Base-by-base conservation (phyloP, 768 basidiomycete species). In the Imleria badia region DNA sequence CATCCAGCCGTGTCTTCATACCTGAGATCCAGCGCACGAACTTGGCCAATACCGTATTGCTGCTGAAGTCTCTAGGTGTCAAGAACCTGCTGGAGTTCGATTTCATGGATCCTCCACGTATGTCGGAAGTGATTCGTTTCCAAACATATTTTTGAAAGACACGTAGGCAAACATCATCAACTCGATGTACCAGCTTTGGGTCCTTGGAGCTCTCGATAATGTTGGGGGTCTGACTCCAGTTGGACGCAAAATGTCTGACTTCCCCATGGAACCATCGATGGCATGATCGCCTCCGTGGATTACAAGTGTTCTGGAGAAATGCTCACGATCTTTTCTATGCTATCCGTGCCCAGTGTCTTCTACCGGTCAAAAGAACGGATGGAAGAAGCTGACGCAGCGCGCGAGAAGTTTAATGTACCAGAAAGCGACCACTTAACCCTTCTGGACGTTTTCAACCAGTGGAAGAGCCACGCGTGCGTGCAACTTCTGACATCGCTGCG, bases 181-280 rank as follows among this genome's bases (percentile, higher is more conserved):
- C 69, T 98, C 96, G 7, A 98, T 98, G 94, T 99, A 98, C 70
- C 97, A 98, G 69, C 85, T 99, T 34, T 99, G 97, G 97, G 95
- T 98, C 3, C 86, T 99, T 31, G 95, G 95, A 34, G 97, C 97
- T 9, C 80, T 99, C 23, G 93, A 98, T 76, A 99, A 98, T 63
- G 85, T 95, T 33, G 95, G 97, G n/a, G 92, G 98, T 73, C 76
- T 99, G 57, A 99, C 96, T 3, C 81, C 87, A 2, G 80, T 85
- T 51, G 97, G 97, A 7, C 84, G 91, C 50, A 97, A 97, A 75
- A 98, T 99, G 95, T 95, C 93, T 14, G 94, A 98, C 66, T 98
- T 98, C 73, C 97, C 97, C 5, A 98, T 99, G 95, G 96, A 98
- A 68, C 96, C 96, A 3, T 94, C 92, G 1, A 92, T 99, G 84